A percentile compares a stretch with the other conserved stretches of the same genome.
Evolutionary conservation across 2,329 filamentous ascomycete genomes (phyloP).

Genomic region (Microcera coccophila): DNA sequence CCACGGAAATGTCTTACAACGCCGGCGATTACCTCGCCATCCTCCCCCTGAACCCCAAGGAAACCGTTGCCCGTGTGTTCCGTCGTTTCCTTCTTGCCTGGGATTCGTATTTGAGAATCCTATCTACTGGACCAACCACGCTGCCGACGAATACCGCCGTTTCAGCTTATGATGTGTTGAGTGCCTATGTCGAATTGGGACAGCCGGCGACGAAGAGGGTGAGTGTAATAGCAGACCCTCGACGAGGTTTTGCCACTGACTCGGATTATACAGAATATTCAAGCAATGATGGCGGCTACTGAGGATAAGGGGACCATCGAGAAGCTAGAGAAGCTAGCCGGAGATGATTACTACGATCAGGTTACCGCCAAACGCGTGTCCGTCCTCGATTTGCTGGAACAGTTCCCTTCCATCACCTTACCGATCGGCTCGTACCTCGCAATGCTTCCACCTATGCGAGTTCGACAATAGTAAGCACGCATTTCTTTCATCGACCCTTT

Average conservation of each 20-base stretch:
- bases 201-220: slow-evolving; percentile 68
- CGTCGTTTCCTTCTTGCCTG: slow-evolving; percentile 62
- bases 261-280: slow-evolving; percentile 31
- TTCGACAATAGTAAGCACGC: slow-evolving; percentile 60
- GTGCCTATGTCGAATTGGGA: slow-evolving; percentile 68
- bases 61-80: slow-evolving; percentile 60
- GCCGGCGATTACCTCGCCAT: slow-evolving; percentile 75
- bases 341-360: slow-evolving; percentile 45
- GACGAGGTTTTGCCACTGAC: slow-evolving; percentile 17
- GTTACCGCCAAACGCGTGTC: slow-evolving; percentile 57
- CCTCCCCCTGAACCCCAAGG: slow-evolving; percentile 64
- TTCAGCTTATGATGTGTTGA: slow-evolving; percentile 60
- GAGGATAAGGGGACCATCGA: slow-evolving; percentile 41
- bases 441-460: slow-evolving; percentile 72
- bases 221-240: slow-evolving; percentile 25
- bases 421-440: slow-evolving; percentile 64
- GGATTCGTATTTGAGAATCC: slow-evolving; percentile 64
- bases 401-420: slow-evolving; percentile 55
- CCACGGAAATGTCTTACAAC: slow-evolving; percentile 61
- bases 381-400: slow-evolving; percentile 66
- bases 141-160: slow-evolving; percentile 55
- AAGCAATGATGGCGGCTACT: slow-evolving; percentile 46
- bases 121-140: slow-evolving; percentile 46
- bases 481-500: slow-evolving; percentile 39
- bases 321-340: slow-evolving; percentile 45